These are phyloP conservation scores for Nakaseomyces sp. DNA, from an alignment of 1,139 yeast species.

Conservation along the genomic window DNA sequence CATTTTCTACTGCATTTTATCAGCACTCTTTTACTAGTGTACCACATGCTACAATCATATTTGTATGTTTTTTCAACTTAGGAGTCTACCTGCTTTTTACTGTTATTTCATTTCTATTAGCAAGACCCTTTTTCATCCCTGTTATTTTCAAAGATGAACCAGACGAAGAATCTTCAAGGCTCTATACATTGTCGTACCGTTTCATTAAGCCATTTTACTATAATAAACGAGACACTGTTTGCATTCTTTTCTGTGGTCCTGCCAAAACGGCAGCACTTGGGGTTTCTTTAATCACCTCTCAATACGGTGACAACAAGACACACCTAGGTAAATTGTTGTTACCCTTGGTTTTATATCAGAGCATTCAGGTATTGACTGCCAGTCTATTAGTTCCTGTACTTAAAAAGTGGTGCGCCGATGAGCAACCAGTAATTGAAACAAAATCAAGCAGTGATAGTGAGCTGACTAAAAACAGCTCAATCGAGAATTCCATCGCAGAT, in stretches of 20 bases:
- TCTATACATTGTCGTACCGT: slow-evolving; percentile 36
- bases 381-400: slow-evolving; percentile 57
- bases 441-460: background rate
- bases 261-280: slow-evolving; percentile 92
- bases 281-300: slow-evolving; percentile 70
- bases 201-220: slow-evolving; percentile 61
- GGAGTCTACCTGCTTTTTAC: slow-evolving; percentile 75
- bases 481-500: background rate
- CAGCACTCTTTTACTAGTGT: slow-evolving; percentile 71
- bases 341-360: slow-evolving; percentile 76
- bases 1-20: slow-evolving; percentile 82
- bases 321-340: slow-evolving; percentile 65
- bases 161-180: slow-evolving; percentile 34
- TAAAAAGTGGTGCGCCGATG: slow-evolving; percentile 40
- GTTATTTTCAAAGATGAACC: slow-evolving; percentile 42
- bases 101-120: slow-evolving; percentile 43
- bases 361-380: slow-evolving; percentile 76
- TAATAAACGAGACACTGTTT: slow-evolving; percentile 60
- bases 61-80: slow-evolving; percentile 70
- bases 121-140: slow-evolving; percentile 53
- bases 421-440: background rate
- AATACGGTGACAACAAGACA: slow-evolving; percentile 57
- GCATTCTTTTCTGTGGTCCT: slow-evolving; percentile 81
- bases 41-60: slow-evolving; percentile 57
- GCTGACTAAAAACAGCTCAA: background rate